Evolutionary conservation across 805 yeast species (phyloP).

Genomic region (Vanderwaltozyma yarrowii): DNA sequence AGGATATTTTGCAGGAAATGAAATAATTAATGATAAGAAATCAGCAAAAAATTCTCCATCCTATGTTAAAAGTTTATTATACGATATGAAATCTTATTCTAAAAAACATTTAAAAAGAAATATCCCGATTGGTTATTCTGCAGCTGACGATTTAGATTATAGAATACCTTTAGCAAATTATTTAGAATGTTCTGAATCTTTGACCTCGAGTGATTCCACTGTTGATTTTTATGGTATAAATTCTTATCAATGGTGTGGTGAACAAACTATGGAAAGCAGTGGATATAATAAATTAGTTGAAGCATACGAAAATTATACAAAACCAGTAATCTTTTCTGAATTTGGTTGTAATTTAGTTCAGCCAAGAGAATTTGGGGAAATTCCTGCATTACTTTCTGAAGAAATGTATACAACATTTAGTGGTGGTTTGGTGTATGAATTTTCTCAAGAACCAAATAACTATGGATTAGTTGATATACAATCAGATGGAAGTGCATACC

Average conservation of each 20-base stretch:
- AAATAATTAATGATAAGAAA: conserved; percentile 67
- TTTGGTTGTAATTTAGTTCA: conserved; percentile 79
- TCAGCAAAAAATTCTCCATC: conserved; percentile 63
- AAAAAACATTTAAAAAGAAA: conserved; percentile 44
- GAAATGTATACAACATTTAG: conserved; percentile 69
- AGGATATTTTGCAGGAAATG: conserved; percentile 90
- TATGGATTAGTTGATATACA: conserved; percentile 62
- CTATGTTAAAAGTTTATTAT: conserved; percentile 65
- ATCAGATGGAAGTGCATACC: conserved; percentile 31
- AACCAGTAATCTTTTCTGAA: conserved; percentile 84
- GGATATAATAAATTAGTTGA: conserved; percentile 63
- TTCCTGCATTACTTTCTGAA: conserved; percentile 53
- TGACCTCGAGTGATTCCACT: conserved; percentile 34
- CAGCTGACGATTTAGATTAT: conserved; percentile 82
- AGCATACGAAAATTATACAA: conserved; percentile 56
- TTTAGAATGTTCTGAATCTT: conserved; percentile 59
- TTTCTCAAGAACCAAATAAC: conserved; percentile 65
- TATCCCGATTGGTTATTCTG: conserved; percentile 91
- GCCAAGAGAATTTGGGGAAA: conserved; percentile 75
- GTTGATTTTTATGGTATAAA: conserved; percentile 91
- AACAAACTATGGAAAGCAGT: conserved; percentile 69
- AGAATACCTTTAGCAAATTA: conserved; percentile 70
- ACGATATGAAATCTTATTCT: conserved; percentile 74
- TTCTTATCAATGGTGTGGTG: conserved; percentile 96
- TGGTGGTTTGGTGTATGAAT: conserved; percentile 82